A percentile compares a stretch with the other conserved stretches of the same genome.
Evolutionary conservation across 768 basidiomycete species (phyloP).

Genomic region (Neoboletus brunneissimus): DNA sequence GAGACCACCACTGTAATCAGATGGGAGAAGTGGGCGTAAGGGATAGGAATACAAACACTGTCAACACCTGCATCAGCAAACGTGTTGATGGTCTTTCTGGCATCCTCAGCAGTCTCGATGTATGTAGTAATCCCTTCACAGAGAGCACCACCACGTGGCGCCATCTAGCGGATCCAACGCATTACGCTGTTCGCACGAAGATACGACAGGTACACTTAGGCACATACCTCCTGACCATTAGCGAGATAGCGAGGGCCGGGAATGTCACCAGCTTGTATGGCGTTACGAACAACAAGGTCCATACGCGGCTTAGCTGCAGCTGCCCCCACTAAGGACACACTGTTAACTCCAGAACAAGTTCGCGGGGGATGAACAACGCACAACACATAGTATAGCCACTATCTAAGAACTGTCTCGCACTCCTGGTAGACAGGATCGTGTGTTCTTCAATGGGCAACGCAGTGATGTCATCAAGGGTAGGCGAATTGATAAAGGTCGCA

Average conservation of each 20-base stretch:
- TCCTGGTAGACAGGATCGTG: slow-evolving; percentile 28
- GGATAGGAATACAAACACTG: slow-evolving; percentile 9
- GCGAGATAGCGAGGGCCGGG: slow-evolving; percentile 37
- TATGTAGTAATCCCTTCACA: slow-evolving; percentile 34
- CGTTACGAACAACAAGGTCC: slow-evolving; percentile 34
- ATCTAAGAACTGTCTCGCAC: slow-evolving; percentile 34
- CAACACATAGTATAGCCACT: slow-evolving; percentile 40
- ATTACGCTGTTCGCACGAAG: no score
- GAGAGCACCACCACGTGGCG: slow-evolving; percentile 31
- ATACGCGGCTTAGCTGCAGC: slow-evolving; percentile 34
- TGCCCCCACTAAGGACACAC: slow-evolving; percentile 28
- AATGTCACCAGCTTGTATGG: slow-evolving; percentile 34
- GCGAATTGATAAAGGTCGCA: slow-evolving; percentile 31
- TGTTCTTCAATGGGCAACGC: slow-evolving; percentile 34
- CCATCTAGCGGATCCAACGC: slow-evolving; percentile 21
- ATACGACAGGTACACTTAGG: neutral
- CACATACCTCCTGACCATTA: slow-evolving; percentile 33
- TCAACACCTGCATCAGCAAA: slow-evolving; percentile 27
- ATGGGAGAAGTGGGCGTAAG: neutral
- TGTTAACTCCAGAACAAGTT: neutral
- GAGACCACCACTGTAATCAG: neutral
- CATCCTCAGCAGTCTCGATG: slow-evolving; percentile 31
- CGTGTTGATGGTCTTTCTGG: slow-evolving; percentile 21
- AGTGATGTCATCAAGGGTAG: slow-evolving; percentile 30
- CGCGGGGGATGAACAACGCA: slow-evolving; percentile 2